Evolutionary conservation across 345 rosid species (phyloP).

Genomic region (Syzygium jambos): DNA sequence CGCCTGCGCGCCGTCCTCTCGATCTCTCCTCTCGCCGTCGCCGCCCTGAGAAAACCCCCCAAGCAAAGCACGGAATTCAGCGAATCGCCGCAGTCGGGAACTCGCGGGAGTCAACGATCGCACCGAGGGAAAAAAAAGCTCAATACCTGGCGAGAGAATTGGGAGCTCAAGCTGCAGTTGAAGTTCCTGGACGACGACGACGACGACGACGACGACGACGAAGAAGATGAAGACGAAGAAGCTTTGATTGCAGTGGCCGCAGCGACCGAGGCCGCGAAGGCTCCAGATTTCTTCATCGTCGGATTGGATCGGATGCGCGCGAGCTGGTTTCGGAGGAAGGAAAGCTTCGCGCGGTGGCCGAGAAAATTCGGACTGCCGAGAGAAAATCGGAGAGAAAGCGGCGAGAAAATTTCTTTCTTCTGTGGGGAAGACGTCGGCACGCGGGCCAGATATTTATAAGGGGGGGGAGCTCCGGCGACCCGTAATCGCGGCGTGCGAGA

Average conservation of each 20-base stretch:
- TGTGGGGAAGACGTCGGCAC: too few relatives aligned
- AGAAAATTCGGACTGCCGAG: not conserved
- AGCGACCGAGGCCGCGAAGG: constrained; percentile 8
- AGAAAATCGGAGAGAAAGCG: not conserved
- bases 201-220: constrained; percentile 3
- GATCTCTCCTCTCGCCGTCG: not conserved
- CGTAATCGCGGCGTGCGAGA: not conserved
- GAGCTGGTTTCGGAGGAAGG: not conserved
- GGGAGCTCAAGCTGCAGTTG: not conserved
- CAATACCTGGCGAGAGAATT: constrained; percentile 6
- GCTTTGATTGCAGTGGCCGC: constrained; percentile 7
- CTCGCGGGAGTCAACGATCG: not conserved
- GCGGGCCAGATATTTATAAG: not conserved
- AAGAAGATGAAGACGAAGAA: not conserved
- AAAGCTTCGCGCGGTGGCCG: not conserved
- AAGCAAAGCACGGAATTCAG: not conserved
- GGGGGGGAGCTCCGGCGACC: not conserved
- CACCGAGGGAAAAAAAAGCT: not conserved
- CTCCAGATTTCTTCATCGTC: constrained; percentile 13
- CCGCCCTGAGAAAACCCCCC: not conserved
- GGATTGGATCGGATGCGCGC: too few relatives aligned
- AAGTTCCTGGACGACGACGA: constrained; percentile 2
- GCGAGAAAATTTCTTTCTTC: not conserved
- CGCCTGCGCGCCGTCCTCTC: not conserved
- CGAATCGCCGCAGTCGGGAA: not conserved